A percentile compares a stretch with the other conserved stretches of the same genome.
Evolutionary conservation across 2,329 filamentous ascomycete genomes (phyloP).

Genomic region (Trichoderma simmonsii): DNA sequence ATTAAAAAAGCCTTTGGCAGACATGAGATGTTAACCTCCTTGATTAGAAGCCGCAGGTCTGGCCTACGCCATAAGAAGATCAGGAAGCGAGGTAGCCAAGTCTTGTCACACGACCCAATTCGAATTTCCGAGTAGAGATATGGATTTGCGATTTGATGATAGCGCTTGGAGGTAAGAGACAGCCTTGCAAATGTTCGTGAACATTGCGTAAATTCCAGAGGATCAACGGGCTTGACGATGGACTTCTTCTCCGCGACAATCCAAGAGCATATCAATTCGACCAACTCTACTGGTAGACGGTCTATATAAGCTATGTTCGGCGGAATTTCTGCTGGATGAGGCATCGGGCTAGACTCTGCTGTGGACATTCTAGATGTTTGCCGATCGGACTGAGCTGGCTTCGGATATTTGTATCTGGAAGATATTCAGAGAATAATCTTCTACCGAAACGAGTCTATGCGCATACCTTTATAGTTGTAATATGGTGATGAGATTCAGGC

Average conservation of each 20-base stretch:
- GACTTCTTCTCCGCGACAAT: background rate
- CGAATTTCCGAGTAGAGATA: background rate
- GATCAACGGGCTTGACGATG: background rate
- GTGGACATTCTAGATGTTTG: background rate
- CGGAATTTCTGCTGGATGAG: background rate
- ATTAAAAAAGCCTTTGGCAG: background rate
- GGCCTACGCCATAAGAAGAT: background rate
- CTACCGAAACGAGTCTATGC: rapidly evolving
- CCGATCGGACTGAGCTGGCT: background rate
- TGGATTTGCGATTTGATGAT: background rate
- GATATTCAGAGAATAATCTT: background rate
- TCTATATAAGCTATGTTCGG: background rate
- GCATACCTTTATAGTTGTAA: background rate
- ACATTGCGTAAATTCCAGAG: conserved; percentile 13
- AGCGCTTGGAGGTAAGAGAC: background rate
- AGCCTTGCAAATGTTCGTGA: background rate
- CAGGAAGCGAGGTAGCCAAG: background rate
- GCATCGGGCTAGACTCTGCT: background rate
- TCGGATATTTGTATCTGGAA: background rate
- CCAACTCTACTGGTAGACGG: background rate
- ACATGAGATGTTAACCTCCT: background rate
- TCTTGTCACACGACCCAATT: background rate
- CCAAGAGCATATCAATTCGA: background rate
- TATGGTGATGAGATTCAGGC: rapidly evolving
- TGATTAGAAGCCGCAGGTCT: background rate